Evolutionary conservation across 1,284 basidiomycete species (phyloP).

Genomic region (Chiua sp.): DNA sequence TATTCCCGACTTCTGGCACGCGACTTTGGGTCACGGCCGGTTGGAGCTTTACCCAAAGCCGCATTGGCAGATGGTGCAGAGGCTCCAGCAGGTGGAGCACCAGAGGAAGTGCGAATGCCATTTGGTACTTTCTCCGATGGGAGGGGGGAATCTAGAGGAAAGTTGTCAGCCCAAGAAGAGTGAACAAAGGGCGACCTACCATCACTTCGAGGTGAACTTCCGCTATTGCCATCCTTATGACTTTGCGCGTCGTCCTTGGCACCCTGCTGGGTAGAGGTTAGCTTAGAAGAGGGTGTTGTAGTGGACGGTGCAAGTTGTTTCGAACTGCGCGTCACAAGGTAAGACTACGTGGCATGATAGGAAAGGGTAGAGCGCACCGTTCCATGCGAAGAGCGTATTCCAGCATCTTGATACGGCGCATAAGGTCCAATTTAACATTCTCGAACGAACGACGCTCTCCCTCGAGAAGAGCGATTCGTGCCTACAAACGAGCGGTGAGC

Average conservation of each 20-base stretch:
- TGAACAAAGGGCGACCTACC: constrained; percentile 48
- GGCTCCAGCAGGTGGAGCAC: constrained; percentile 50
- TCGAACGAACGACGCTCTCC: constrained; percentile 23
- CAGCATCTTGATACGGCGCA: constrained; percentile 98
- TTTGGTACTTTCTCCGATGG: constrained; percentile 74
- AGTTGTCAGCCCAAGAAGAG: not conserved
- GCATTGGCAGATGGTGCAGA: constrained; percentile 35
- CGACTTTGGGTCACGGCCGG: constrained; percentile 90
- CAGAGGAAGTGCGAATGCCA: constrained; percentile 61
- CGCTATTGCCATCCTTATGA: constrained; percentile 77
- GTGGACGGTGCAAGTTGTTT: constrained; percentile 73
- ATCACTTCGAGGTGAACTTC: constrained; percentile 82
- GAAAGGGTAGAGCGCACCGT: constrained; percentile 60
- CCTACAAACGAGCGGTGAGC: constrained; percentile 51
- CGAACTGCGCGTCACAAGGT: constrained; percentile 53
- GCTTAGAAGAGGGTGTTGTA: constrained; percentile 62
- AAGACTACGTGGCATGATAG: constrained; percentile 20
- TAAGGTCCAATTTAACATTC: constrained; percentile 72
- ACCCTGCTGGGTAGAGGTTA: constrained; percentile 62
- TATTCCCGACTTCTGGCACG: constrained; percentile 96
- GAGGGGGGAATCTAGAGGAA: constrained; percentile 66
- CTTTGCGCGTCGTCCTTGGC: constrained; percentile 72
- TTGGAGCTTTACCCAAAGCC: constrained; percentile 70
- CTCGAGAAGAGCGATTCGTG: constrained; percentile 94
- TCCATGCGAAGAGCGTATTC: constrained; percentile 96